Conservation (phyloP, 306 rosid species). For the Rosa chinensis region DNA sequence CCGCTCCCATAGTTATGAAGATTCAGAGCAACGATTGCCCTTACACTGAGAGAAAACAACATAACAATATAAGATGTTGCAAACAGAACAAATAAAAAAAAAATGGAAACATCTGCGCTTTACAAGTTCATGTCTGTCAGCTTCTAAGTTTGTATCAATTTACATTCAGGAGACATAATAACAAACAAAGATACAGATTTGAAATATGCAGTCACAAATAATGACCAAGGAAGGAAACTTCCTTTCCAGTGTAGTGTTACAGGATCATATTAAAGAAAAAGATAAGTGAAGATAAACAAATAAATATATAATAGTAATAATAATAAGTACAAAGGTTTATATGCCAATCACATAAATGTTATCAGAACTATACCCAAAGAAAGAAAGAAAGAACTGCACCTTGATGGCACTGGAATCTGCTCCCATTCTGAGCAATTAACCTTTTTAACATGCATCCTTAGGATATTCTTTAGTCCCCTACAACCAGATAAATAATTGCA, state of each 20-base stretch:
- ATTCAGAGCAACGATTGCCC: slow-evolving; percentile 90
- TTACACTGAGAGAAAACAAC: slow-evolving; percentile 62
- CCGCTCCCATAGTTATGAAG: slow-evolving; percentile 98
- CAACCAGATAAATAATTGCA: slow-evolving; percentile 33
- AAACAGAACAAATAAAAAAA: slow-evolving; percentile 15
- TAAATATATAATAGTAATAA: background rate
- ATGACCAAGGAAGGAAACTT: background rate
- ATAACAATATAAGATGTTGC: slow-evolving; percentile 17
- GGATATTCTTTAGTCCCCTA: slow-evolving; percentile 87
- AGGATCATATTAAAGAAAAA: background rate
- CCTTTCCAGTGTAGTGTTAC: background rate
- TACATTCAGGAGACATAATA: background rate
- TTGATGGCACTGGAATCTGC: slow-evolving; percentile 69
- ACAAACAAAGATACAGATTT: background rate
- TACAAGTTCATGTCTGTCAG: background rate
- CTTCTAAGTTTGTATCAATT: background rate
- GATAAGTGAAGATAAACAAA: background rate
- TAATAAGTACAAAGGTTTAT: background rate
- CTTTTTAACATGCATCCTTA: slow-evolving; percentile 86
- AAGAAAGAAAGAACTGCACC: slow-evolving; percentile 40
- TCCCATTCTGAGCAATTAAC: slow-evolving; percentile 87
- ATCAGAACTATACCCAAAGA: background rate
- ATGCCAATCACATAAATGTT: background rate
- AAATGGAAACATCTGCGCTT: background rate
- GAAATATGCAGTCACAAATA: background rate